These are phyloP conservation scores for Camelina neglecta DNA, from an alignment of 345 rosid genomes.

Conservation along the genomic window DNA sequence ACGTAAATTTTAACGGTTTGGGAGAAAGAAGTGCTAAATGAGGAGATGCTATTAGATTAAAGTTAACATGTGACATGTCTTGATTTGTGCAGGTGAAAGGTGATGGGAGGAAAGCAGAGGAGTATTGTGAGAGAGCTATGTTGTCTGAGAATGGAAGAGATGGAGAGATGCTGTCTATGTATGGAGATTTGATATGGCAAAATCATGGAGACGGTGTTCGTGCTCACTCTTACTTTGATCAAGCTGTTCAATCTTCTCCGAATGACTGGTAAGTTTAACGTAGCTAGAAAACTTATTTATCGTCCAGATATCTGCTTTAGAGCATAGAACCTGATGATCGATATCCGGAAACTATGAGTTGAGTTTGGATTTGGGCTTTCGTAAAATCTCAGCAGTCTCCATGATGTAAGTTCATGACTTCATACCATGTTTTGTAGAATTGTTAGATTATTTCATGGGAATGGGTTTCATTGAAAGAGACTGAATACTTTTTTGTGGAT, in stretches of 20 bases:
- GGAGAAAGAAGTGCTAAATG: not conserved
- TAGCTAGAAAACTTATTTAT: not conserved
- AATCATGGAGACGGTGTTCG: constrained; percentile 53
- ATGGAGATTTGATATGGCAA: constrained; percentile 70
- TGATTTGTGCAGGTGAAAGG: constrained; percentile 51
- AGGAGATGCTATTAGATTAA: not conserved
- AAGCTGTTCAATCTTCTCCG: constrained; percentile 68
- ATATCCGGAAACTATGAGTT: not conserved
- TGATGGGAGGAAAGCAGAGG: constrained; percentile 67
- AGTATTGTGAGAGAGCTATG: constrained; percentile 67
- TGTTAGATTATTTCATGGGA: constrained; percentile 18
- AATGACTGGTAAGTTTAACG: constrained; percentile 55
- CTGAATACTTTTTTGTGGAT: constrained; percentile 36
- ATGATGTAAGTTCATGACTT: not conserved
- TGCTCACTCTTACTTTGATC: constrained; percentile 68
- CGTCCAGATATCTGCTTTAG: not conserved
- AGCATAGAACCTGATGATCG: not conserved
- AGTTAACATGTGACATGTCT: not conserved
- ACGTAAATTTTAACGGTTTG: not conserved
- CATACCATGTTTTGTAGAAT: not conserved
- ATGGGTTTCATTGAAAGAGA: constrained; percentile 7
- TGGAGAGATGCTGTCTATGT: constrained; percentile 59
- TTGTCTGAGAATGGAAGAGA: constrained; percentile 59
- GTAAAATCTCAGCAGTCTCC: not conserved
- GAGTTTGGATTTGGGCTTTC: not conserved